Base-by-base conservation (phyloP, 768 basidiomycete genomes). In the Tulasnella sp. region DNA sequence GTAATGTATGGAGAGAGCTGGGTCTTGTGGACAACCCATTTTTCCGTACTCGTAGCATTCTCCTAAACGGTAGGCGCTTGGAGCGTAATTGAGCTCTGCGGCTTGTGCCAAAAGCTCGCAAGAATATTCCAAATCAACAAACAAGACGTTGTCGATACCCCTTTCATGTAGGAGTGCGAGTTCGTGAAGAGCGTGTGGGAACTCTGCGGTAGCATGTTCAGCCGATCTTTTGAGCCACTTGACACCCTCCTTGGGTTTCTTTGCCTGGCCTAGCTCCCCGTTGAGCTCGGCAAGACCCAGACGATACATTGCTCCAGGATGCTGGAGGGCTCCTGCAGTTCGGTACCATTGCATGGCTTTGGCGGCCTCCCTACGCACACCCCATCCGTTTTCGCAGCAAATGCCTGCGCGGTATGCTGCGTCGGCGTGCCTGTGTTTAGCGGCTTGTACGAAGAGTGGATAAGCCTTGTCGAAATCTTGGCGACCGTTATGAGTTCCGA, bases 21-120 rank as follows among this genome's bases (percentile, higher is more conserved):
- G 78, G 63, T 99, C 95, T 63, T 91, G 87, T 15, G 95, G 95
- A 61, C 95, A 98, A 7, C 91, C 92, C 78, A 96, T 83, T 72
- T 88, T 92, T 31, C 95, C 95, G 65, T 98, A 99, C 70, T 99
- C 95, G 65, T 99, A 99, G 65, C 92, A 96, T 67, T 98, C 93
- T 22, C 95, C 95, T 51, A 98, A 69, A 54, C 89, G 80, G 68
- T 91, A 88, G 28, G 95, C 95, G 57, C 87, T 91, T 15, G 93
- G 89, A 7, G 93, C 90, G 66, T 96, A 96, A 4, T 91, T 91
- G 22, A 99, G 74, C 66, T 98, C 95, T 0, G 88, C 80, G 22
- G 92, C 93, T 63, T 95, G 89, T 2, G 95, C 95, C 35, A 98
- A 70, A 9, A 98, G 71, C 66, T 99, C 95, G 1, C 83, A 80